Base-by-base conservation (phyloP, 2,329 filamentous ascomycete species). In the Grosmannia penicillata region DNA sequence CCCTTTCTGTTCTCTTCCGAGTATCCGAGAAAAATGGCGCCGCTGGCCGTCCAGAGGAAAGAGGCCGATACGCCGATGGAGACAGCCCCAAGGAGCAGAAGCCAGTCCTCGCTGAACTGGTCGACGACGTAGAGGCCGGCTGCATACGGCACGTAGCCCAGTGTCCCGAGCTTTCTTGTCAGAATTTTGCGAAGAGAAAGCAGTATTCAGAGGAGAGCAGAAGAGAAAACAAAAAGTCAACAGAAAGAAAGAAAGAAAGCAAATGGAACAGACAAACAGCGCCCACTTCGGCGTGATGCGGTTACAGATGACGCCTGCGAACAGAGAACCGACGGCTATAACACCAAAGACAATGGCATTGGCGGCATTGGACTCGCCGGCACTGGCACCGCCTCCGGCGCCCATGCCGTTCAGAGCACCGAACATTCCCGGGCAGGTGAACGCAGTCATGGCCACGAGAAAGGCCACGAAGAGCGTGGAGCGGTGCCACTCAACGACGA, bases 361-460 rank as follows among this genome's bases (percentile, higher is more conserved):
- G 26, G 37, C 37, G 2, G 41, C 41, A 22, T 43, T 43, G 8
- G 41, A 43, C 4, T 23, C 35, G 25, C 37, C 37, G 15, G 34
- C 25, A 15, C 25, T 37, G 13, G 41, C 41, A 19, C 41, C 41
- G 6, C 50, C 50, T 26, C 38, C 49, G 23, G 45, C 47, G 36
- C 50, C 50, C 38, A 51, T 43, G 24, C 50, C 50, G 9, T 44
- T 44, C 10, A 52, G 42, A 18, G 50, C 48, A 35, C 51, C 50
- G 36, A 45, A 52, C 38, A 52, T 52, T 18, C 49, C 49, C 0
- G 49, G 48, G 31, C 49, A 51, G 18, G 43, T 40, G 19, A 44
- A 80, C 52, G 41, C 41, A 1, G 41, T 43, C 13, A 29, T 34
- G 14, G 41, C 33, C 10, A 43, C 41, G 26, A 43, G 27, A 18